Conservation (phyloP, 257 asterid species). For the Petunia secreta region DNA sequence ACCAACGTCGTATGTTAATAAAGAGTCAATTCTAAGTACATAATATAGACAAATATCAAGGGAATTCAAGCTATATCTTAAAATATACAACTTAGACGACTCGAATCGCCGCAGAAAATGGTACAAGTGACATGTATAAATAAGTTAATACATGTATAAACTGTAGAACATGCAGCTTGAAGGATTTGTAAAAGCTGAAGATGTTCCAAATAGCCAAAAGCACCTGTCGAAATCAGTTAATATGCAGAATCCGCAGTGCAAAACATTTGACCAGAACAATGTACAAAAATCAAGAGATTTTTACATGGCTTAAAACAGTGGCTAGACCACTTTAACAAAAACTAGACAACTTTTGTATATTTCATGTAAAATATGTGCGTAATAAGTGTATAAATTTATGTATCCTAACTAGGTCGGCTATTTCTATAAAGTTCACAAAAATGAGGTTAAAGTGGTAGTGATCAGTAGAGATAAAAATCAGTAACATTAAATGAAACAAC, state of each 20-base stretch:
- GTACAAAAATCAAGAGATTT: neutral
- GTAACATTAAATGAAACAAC: neutral
- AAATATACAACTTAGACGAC: neutral
- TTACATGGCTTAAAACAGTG: too few relatives aligned
- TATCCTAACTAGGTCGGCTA: too few relatives aligned
- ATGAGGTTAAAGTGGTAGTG: neutral
- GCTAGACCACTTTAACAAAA: too few relatives aligned
- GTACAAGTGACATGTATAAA: neutral
- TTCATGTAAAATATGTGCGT: too few relatives aligned
- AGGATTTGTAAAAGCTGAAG: neutral
- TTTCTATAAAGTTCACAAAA: too few relatives aligned
- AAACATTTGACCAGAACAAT: conserved; percentile 1
- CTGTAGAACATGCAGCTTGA: neutral
- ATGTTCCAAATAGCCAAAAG: neutral
- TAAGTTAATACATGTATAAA: neutral
- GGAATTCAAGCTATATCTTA: too few relatives aligned
- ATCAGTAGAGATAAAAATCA: neutral
- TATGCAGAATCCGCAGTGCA: neutral
- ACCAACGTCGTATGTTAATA: neutral
- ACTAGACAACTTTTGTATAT: too few relatives aligned
- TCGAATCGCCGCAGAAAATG: neutral
- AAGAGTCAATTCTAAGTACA: neutral
- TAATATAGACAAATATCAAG: too few relatives aligned
- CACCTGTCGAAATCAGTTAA: conserved; percentile 2
- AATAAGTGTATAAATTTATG: too few relatives aligned